Evolutionary conservation across 228 moss, liverwort and hornwort species (phyloP).

Genomic region (Sphagnum fallax): DNA sequence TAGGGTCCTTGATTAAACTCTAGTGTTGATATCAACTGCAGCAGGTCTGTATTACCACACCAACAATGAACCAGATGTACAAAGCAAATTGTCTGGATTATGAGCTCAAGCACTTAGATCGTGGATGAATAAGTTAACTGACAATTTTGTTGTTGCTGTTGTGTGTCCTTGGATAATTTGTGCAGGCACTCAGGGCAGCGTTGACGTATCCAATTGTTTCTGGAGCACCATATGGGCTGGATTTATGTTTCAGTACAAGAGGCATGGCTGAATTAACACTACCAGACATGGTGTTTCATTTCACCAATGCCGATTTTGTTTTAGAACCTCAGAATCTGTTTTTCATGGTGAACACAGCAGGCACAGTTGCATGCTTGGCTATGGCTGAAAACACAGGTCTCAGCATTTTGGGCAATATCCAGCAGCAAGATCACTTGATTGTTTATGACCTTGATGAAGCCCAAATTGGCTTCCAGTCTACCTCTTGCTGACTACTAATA

Average conservation of each 20-base stretch:
- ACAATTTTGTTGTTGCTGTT: no score
- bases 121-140: no score
- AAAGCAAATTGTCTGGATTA: no score
- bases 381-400: constrained; percentile 40
- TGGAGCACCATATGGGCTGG: constrained; percentile 35
- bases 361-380: constrained; percentile 46
- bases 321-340: constrained; percentile 43
- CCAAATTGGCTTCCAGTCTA: constrained; percentile 51
- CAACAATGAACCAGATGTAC: no score
- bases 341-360: constrained; percentile 32
- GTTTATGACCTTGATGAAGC: constrained; percentile 46
- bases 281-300: constrained; percentile 59
- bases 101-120: no score
- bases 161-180: no score
- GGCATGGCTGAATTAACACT: constrained; percentile 25
- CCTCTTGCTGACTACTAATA: no score
- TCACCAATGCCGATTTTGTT: constrained; percentile 44
- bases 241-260: constrained; percentile 60
- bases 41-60: no score
- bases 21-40: no score
- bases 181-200: constrained; percentile 35
- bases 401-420: constrained; percentile 75
- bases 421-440: constrained; percentile 76
- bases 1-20: no score
- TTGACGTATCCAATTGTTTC: constrained; percentile 34